Evolutionary conservation across 1,284 basidiomycete species (phyloP).

Genomic region (Wallemia mellicola): DNA sequence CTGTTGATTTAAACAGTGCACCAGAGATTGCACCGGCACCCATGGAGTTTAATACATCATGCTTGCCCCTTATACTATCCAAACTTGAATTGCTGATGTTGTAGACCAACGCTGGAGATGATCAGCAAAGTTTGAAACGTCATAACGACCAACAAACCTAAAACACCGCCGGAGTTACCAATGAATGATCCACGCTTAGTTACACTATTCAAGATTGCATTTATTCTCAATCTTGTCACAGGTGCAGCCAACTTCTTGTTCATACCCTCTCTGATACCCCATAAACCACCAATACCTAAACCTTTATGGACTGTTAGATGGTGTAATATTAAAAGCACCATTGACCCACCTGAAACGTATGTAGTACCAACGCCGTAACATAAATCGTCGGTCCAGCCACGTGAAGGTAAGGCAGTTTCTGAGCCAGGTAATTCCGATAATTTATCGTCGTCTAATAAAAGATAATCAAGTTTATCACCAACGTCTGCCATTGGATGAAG

Average conservation of each 20-base stretch:
- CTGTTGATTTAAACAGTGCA: slow-evolving; percentile 72
- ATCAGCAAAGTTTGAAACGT: neutral
- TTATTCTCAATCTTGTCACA: slow-evolving; percentile 65
- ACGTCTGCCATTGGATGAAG: slow-evolving; percentile 70
- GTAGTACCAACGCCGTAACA: slow-evolving; percentile 98
- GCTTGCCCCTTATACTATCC: slow-evolving; percentile 60
- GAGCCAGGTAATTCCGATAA: slow-evolving; percentile 56
- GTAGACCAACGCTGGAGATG: slow-evolving; percentile 56
- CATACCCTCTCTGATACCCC: slow-evolving; percentile 87
- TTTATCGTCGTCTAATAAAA: slow-evolving; percentile 78
- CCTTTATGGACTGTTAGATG: slow-evolving; percentile 22
- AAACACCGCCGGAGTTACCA: slow-evolving; percentile 89
- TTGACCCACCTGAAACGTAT: slow-evolving; percentile 68
- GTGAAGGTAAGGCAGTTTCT: slow-evolving; percentile 55
- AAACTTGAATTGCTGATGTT: slow-evolving; percentile 86
- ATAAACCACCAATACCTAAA: slow-evolving; percentile 67
- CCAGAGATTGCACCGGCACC: slow-evolving; percentile 72
- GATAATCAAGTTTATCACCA: slow-evolving; percentile 65
- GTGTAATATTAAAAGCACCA: neutral
- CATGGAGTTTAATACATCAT: slow-evolving; percentile 74
- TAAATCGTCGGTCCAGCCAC: slow-evolving; percentile 96
- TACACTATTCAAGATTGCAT: slow-evolving; percentile 84
- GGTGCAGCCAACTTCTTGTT: slow-evolving; percentile 51
- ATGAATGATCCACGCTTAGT: slow-evolving; percentile 89
- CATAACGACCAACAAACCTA: slow-evolving; percentile 29